Percentiles rank a stretch among this genome's conserved stretches.
These are phyloP conservation scores for Coniochaeta sp. DNA, from an alignment of 2,329 filamentous ascomycete genomes.

Conservation along the genomic window DNA sequence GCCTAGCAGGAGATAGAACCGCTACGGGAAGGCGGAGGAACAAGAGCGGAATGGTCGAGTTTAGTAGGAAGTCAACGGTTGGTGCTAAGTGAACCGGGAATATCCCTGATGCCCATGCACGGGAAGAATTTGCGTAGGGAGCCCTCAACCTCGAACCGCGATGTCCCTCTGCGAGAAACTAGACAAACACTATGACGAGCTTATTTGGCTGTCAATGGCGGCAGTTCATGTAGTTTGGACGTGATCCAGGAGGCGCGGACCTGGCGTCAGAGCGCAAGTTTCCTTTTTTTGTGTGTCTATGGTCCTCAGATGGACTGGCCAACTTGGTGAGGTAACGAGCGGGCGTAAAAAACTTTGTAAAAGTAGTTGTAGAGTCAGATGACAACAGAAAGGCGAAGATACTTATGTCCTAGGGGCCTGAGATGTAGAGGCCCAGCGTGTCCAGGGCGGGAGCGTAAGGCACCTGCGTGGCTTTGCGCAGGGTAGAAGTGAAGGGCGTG, in stretches of 20 bases:
- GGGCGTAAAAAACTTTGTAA: background rate
- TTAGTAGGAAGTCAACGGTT: background rate
- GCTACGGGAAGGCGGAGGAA: background rate
- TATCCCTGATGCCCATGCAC: constrained; percentile 15
- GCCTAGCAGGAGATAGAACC: background rate
- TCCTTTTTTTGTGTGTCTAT: background rate
- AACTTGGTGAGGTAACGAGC: background rate
- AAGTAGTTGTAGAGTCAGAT: background rate
- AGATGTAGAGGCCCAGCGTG: background rate
- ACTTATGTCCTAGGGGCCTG: background rate
- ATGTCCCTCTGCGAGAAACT: background rate
- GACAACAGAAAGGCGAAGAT: background rate
- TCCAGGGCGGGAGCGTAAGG: background rate
- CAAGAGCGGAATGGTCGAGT: background rate
- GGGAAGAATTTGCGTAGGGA: constrained; percentile 1
- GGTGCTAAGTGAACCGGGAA: constrained; percentile 12
- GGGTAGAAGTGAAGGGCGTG: background rate
- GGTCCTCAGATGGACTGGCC: background rate
- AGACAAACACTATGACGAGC: background rate
- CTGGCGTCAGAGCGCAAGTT: background rate
- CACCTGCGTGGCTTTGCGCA: background rate
- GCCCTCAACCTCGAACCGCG: background rate
- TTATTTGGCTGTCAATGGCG: background rate
- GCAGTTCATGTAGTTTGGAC: background rate
- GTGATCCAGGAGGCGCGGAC: background rate